A percentile compares a stretch with the other conserved stretches of the same genome.
phyloP scores from a whole-genome alignment of 345 rosid species.

The Euphorbia peplus region DNA sequence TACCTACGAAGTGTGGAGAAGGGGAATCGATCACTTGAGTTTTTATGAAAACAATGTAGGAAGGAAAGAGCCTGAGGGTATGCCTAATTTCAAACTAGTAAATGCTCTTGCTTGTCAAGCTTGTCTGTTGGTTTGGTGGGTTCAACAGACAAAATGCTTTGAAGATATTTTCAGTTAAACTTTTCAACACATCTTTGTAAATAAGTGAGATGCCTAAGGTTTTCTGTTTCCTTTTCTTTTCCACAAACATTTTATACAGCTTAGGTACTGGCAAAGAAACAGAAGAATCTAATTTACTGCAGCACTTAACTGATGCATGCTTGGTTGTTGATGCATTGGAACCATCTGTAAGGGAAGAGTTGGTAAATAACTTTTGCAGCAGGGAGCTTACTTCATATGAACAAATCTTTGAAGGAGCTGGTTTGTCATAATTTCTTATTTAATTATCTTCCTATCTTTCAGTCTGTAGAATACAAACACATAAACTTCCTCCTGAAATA shows the following conservation, averaged over 20 bases:
- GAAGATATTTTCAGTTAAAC: background rate
- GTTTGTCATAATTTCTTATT: constrained; percentile 34
- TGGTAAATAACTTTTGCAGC: constrained; percentile 96
- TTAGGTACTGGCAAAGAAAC: constrained; percentile 98
- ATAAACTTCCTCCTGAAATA: constrained; percentile 18
- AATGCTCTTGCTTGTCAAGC: background rate
- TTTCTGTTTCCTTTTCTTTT: constrained; percentile 9
- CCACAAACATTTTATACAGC: constrained; percentile 48
- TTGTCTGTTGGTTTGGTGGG: background rate
- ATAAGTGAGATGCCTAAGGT: background rate
- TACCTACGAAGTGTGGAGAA: background rate
- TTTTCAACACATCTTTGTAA: background rate
- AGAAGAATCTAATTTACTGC: constrained; percentile 81
- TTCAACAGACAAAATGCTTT: background rate
- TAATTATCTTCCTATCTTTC: background rate
- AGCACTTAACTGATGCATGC: constrained; percentile 91
- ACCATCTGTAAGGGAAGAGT: constrained; percentile 98
- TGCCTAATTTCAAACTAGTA: background rate
- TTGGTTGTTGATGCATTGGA: constrained; percentile 97
- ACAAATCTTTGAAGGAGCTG: constrained; percentile 99
- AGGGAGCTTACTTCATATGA: constrained; percentile 96
- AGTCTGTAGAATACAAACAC: background rate
- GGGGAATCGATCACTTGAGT: background rate
- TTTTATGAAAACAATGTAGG: background rate
- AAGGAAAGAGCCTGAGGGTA: background rate